phyloP scores from a whole-genome alignment of 208 protist species.

The Crithidia acanthocephali region DNA sequence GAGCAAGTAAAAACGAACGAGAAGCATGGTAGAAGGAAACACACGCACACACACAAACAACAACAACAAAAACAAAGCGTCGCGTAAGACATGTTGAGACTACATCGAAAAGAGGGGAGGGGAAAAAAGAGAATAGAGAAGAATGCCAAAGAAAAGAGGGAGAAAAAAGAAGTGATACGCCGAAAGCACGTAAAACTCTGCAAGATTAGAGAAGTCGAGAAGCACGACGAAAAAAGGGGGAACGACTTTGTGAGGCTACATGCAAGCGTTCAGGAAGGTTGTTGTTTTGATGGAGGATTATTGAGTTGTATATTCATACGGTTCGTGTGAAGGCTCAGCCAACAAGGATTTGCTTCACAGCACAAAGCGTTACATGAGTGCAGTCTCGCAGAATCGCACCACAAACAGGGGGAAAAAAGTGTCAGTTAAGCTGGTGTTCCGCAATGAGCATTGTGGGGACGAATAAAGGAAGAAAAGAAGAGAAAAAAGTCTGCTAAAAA shows the following conservation, averaged over 20 bases:
- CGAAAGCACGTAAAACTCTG: neutral
- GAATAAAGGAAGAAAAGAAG: neutral
- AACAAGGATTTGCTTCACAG: too few species aligned
- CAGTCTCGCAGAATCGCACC: too few species aligned
- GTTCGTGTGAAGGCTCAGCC: too few species aligned
- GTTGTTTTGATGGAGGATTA: too few species aligned
- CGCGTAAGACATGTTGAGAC: too few species aligned
- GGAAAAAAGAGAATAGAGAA: constrained; percentile 9
- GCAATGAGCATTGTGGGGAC: neutral
- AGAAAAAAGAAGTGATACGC: neutral
- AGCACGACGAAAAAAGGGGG: neutral
- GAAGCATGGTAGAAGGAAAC: constrained; percentile 1
- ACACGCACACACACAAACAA: too few species aligned
- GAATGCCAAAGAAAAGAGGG: neutral
- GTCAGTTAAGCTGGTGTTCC: neutral
- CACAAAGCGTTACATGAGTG: too few species aligned
- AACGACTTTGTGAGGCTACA: neutral
- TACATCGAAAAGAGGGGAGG: too few species aligned
- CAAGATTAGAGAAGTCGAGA: neutral
- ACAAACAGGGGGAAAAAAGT: neutral
- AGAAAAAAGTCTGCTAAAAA: neutral
- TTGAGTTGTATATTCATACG: too few species aligned
- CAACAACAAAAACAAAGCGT: too few species aligned
- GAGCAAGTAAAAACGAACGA: neutral
- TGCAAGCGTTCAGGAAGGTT: too few species aligned